Base-by-base conservation (phyloP, 371 early-diverging fungal genomes). In the Synchytrium microbalum region DNA sequence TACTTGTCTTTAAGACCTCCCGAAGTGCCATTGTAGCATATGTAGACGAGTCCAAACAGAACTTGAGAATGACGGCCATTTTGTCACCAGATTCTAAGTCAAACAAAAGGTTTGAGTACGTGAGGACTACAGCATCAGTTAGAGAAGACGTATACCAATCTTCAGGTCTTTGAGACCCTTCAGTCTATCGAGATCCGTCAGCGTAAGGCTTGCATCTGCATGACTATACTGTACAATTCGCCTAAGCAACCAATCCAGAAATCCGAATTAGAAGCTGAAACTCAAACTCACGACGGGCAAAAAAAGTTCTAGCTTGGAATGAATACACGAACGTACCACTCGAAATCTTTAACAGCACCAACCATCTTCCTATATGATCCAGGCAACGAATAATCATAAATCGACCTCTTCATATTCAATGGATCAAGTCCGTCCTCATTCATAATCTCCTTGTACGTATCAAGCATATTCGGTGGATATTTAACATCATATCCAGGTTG, bases 21-120 rank as follows among this genome's bases (percentile, higher is more conserved):
- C 98, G 84, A 58, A 99, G 73, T 24, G 92, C 90, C 95, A 97
- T 95, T 0, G 99, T 99, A 5, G 99, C 99, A 74, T 99, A 99
- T 60, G 88, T 85, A 46, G 93, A 90, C 0, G 92, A 73, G 14
- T 75, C 78, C 59, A 99, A 77, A 1, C 85, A 86, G 67, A 99
- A 86, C 60, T 80, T 78, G 30, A 95, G 72, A 31, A 86, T 79
- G 38, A 95, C 69, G 2, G 90, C 96, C 51, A 88, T 60, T 52
- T 81, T 72, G 57, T 58, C 57, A 73, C 72, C 69, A 54, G 70
- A 66, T 28, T 69, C 55, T 27, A 69, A 67, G 27, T 61, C 65
- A 3, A 86, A 80, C 19, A 74, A 77, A 3, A 78, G 72, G 61
- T 75, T 76, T 16, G 79, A 79, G 32, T 82, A 70, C 30, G 88